Evolutionary conservation across 148 eudicot genomes (phyloP).

Genomic region (Talinum fruticosum): DNA sequence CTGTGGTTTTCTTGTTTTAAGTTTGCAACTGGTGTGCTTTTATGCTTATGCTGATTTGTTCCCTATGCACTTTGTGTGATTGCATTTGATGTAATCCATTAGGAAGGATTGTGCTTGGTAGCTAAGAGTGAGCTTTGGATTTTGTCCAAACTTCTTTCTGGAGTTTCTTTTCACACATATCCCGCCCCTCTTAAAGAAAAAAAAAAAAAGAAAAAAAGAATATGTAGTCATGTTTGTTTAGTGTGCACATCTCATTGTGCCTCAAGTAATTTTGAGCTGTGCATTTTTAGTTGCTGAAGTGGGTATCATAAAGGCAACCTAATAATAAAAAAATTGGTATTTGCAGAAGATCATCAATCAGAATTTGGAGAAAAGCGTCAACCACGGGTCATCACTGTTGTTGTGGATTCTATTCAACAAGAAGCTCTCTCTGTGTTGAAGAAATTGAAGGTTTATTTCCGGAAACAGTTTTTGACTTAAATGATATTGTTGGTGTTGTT

Average conservation of each 20-base stretch:
- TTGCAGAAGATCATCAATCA: conserved; percentile 26
- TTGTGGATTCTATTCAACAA: conserved; percentile 69
- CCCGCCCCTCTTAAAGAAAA: background rate
- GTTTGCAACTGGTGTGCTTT: too few relatives aligned
- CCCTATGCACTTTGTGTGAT: background rate
- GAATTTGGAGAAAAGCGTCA: conserved; percentile 36
- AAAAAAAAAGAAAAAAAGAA: background rate
- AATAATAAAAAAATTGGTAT: background rate
- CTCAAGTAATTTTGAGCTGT: background rate
- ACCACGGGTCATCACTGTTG: conserved; percentile 45
- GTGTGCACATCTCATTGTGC: background rate
- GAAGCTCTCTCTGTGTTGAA: conserved; percentile 67
- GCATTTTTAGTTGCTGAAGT: background rate
- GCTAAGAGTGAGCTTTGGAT: background rate
- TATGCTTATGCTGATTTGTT: too few relatives aligned
- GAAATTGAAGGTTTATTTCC: conserved; percentile 73
- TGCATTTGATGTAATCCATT: background rate
- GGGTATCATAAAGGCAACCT: background rate
- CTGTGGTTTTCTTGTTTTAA: too few relatives aligned
- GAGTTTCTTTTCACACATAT: background rate
- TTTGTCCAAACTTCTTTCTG: background rate
- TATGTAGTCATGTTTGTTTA: background rate
- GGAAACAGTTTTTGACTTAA: conserved; percentile 20
- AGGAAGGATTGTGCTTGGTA: background rate
- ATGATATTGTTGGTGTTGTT: background rate